Base-by-base conservation (phyloP, 2,329 filamentous ascomycete species). In the Nemania sp. region DNA sequence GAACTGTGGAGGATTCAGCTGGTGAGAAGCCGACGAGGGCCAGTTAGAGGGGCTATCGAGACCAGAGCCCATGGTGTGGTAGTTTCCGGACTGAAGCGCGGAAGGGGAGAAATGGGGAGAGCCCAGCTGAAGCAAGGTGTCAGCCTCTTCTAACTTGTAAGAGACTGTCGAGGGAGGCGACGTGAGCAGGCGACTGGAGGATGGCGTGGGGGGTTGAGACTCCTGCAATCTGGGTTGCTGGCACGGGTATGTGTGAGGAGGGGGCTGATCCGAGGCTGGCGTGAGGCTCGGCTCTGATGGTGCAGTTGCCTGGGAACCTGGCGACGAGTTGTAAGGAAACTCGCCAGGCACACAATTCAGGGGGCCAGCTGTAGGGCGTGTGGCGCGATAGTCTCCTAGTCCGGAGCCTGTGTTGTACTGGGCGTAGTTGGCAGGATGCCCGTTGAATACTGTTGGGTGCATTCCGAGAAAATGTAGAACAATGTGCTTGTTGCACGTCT, bases 131-230 rank as follows among this genome's bases (percentile, higher is more conserved):
- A 73, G 73, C 54, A 74, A 73, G 59, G 72, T 71, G 18, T 79
- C 77, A 49, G 74, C 69, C 21, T 78, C 77, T 35, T 77, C 74
- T 11, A 69, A 76, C 46, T 77, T 73, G 39, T 72, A 70, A 12
- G 71, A 70, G 9, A 72, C 70, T 9, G 64, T 62, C 10, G 42
- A 32, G 11, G 75, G 76, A 32, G 78, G 76, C 25, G 76, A 79
- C 37, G 73, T 71, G 72, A 75, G 76, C 50, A 66, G 54, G 51
- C 60, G 59, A 47, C 66, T 57, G 2, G 65, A 65, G 18, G 70
- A 67, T 57, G 70, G 67, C 45, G 66, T 65, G 17, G 64, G 62
- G 29, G 71, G 51, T 35, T 34, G 53, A 32, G 54, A 45, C 32
- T 25, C 29, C 32, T 34, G 46, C 13, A 47, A 50, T 34, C 50